Percentiles rank a stretch among this genome's conserved stretches.
These are phyloP conservation scores for Podila epigama DNA, from an alignment of 192 early-diverging fungal species.

Conservation along the genomic window DNA sequence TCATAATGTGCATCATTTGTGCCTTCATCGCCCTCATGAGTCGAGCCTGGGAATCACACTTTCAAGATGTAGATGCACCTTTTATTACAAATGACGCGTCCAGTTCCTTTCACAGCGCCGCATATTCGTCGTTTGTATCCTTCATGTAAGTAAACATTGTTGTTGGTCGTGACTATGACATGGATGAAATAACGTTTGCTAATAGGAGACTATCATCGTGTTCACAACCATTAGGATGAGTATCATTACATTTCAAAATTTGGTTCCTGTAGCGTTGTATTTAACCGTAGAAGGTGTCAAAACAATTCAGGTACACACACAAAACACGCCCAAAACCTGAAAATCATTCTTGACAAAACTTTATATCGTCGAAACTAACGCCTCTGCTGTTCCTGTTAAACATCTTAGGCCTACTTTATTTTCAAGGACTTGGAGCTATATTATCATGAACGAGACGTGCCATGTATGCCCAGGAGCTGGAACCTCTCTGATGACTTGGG, in stretches of 20 bases:
- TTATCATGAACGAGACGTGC: conserved; percentile 59
- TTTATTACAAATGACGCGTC: not conserved
- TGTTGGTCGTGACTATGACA: too few species aligned
- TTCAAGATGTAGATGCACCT: not conserved
- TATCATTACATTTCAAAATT: conserved; percentile 65
- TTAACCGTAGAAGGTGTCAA: conserved; percentile 71
- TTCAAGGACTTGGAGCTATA: conserved; percentile 72
- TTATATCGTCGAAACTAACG: not conserved
- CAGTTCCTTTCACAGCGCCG: not conserved
- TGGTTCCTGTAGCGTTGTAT: conserved; percentile 73
- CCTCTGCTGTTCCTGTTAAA: not conserved
- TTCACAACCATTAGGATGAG: conserved; percentile 64
- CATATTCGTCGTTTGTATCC: conserved; percentile 14
- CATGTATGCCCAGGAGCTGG: conserved; percentile 74
- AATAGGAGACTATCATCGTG: too few species aligned
- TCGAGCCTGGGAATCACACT: conserved; percentile 25
- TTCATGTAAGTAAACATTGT: not conserved
- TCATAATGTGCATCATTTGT: conserved; percentile 71
- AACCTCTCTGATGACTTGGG: conserved; percentile 77
- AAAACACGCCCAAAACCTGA: not conserved
- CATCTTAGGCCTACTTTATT: conserved; percentile 73
- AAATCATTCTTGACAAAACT: not conserved
- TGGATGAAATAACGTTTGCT: too few species aligned
- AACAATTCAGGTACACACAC: conserved; percentile 57
- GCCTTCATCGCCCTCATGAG: conserved; percentile 56